Evolutionary conservation across 2,329 filamentous ascomycete genomes (phyloP), one percentile per base, ranked within the genome.

Genomic region (Aurifilum marmelostoma): DNA sequence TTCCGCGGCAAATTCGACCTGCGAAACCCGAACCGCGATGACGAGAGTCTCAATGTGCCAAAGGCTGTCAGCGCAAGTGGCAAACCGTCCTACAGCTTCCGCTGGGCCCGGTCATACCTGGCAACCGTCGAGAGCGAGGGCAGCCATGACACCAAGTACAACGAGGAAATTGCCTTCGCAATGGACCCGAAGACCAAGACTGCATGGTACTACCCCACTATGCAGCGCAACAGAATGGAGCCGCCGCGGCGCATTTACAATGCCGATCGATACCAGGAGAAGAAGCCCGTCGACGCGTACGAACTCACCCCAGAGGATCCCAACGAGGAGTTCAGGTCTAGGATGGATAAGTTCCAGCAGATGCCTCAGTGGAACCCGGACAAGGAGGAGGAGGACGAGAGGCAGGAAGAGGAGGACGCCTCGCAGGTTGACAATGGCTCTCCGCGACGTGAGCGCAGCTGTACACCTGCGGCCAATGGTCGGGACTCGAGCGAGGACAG

Each of bases 201-300:
- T 8, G 87, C 85, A 16, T 91, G 89, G 77, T 91, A 91, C 78
- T 91, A 91, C 74, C 89, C 89, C 4, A 83, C 91, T 71, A 86
- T 91, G 79, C 88, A 91, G 77, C 86, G 87, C 66, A 87, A 84
- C 61, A 83, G 83, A 29, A 87, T 91, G 74, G 83, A 88, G 59
- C 88, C 87, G 39, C 88, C 89, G 78, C 84, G 89, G 69, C 85
- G 83, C 71, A 89, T 87, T 82, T 89, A 90, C 72, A 84, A 86
- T 60, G 84, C 85, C 61, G 74, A 73, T 47, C 77, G 81, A 39
- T 82, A 85, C 47, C 81, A 85, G 66, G 82, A 85, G 68, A 83
- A 84, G 72, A 80, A 84, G 73, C 81, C 83, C 52, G 80, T 88
- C 16, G 86, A 89, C 73, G 83, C 88, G 73, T 79, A 89, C 62